phyloP scores from a whole-genome alignment of 768 basidiomycete genomes.

The Phaffia australis region DNA sequence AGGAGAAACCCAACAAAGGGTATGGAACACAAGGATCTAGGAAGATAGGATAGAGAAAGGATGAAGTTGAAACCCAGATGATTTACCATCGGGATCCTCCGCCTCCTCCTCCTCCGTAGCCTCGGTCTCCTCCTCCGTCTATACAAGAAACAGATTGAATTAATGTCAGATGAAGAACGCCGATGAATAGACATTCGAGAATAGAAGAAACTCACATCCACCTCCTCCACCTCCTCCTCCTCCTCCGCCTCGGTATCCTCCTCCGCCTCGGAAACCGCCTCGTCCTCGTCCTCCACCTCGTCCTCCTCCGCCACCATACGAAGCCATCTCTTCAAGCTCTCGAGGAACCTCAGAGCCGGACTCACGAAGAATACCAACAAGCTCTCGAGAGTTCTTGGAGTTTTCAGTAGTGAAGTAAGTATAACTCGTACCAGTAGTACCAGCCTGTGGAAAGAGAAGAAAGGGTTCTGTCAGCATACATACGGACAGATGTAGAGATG shows the following conservation, averaged over 20 bases:
- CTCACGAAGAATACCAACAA: constrained; percentile 72
- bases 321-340: constrained; percentile 84
- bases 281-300: constrained; percentile 19
- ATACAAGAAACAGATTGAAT: constrained; percentile 27
- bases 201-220: constrained; percentile 33
- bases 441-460: constrained; percentile 44
- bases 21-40: too few species aligned
- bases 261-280: constrained; percentile 44
- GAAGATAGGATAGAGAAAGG: too few species aligned
- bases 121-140: constrained; percentile 30
- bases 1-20: too few species aligned
- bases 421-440: constrained; percentile 72
- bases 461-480: too few species aligned
- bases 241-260: constrained; percentile 44
- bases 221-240: constrained; percentile 36
- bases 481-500: too few species aligned
- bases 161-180: neutral
- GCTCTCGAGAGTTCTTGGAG: constrained; percentile 83
- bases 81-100: constrained; percentile 1
- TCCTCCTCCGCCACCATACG: constrained; percentile 71
- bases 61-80: too few species aligned
- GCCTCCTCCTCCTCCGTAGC: constrained; percentile 31
- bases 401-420: constrained; percentile 52
- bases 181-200: neutral
- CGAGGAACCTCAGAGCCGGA: constrained; percentile 76